Evolutionary conservation across 164 flowering plant genomes (phyloP), one percentile per base, ranked within the genome.

Genomic region (Macadamia tetraphylla): DNA sequence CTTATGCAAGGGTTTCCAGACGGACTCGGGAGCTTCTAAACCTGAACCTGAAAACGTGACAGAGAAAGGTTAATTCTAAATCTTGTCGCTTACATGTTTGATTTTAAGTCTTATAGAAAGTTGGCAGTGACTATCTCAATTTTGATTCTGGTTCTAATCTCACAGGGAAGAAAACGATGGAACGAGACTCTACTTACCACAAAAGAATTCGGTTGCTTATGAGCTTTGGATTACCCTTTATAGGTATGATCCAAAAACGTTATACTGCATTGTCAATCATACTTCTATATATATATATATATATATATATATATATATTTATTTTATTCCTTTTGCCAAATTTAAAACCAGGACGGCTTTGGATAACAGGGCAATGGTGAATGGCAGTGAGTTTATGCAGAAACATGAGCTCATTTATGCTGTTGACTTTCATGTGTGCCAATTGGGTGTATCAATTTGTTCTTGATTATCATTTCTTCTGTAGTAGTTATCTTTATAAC

Each of bases 191-290:
- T 94, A 94, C 73, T 32, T 92, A 29, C 99, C 99, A 2, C 87
- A 90, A 72, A 94, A 81, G 81, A 92, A 88, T 71, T 92, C 98
- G 55, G 97, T 79, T 44, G 87, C 99, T 55, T 89, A 89, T 83
- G 99, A 23, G 23, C 23, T 23, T 23, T 23, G 23, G 73, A 82
- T 95, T 72, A 74, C 98, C 30, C 88, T 94, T 30, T 85, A 89
- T 74, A 90, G 97, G 99, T 92, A 67, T 4, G 7, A 8, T 40
- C 43, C 13, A 18, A 40, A 10, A 10, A 6, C 1, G 0, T 10
- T 53, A 18, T 12, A 35, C 40, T 35, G 3, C 40, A 35, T 5
- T 35, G 40, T 35, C 40, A 35, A 35, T 35, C 40, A 2, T 35
- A 35, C 40, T 35, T 35, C 23, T 23, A 23, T 23, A 23, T 23